Conservation (phyloP, 2,329 filamentous ascomycete genomes). For the Trichoderma asperellum region DNA sequence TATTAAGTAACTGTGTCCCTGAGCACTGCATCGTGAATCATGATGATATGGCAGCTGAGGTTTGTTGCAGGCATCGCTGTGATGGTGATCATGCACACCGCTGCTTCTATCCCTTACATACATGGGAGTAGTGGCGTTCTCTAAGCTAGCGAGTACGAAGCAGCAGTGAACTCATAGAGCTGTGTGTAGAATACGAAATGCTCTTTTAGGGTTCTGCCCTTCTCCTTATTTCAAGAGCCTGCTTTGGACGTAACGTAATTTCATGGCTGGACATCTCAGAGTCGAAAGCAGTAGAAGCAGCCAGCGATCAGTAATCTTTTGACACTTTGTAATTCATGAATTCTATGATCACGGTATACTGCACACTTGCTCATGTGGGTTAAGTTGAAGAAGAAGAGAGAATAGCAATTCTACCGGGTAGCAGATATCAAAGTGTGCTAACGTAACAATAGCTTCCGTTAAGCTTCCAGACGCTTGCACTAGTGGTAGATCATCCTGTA, state of each 20-base stretch:
- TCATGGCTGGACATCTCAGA: no score
- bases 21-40: background rate
- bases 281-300: background rate
- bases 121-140: background rate
- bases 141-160: background rate
- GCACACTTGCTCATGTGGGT: no score
- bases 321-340: background rate
- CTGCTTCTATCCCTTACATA: background rate
- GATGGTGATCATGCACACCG: conserved; percentile 5
- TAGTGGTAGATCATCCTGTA: background rate
- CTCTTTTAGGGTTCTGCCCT: background rate
- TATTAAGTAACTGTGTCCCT: background rate
- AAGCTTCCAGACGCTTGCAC: background rate
- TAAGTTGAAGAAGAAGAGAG: no score
- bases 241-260: background rate
- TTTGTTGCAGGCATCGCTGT: background rate
- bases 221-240: background rate
- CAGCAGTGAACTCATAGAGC: background rate
- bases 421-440: background rate
- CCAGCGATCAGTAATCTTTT: background rate
- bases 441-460: background rate
- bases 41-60: background rate
- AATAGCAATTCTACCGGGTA: background rate
- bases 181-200: background rate
- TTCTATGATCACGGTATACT: background rate